Conservation (phyloP, 176 grass and related monocot species). For the Lolium multiflorum region DNA sequence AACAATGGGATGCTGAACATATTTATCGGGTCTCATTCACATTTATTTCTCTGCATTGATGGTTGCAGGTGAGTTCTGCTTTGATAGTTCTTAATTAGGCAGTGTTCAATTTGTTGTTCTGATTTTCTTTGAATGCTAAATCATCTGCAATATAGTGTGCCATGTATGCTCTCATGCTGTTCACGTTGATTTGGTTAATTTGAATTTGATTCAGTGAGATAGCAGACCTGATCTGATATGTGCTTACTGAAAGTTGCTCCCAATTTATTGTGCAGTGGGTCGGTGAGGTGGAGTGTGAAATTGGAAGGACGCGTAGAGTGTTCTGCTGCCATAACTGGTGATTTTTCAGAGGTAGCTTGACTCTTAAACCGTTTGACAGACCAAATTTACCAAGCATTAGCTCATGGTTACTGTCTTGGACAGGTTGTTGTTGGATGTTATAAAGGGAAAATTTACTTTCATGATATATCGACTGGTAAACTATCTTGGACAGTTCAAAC, state of each 20-base stretch:
- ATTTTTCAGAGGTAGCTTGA: constrained; percentile 76
- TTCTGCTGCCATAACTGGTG: constrained; percentile 73
- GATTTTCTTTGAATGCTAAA: constrained; percentile 19
- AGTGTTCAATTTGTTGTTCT: constrained; percentile 25
- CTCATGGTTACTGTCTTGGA: constrained; percentile 42
- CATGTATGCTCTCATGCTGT: neutral
- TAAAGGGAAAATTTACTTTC: constrained; percentile 92
- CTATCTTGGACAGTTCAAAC: constrained; percentile 78
- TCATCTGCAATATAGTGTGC: neutral
- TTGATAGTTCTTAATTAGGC: neutral
- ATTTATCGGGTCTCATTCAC: constrained; percentile 89
- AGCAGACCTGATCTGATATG: neutral
- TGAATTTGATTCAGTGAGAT: constrained; percentile 17
- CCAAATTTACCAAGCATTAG: constrained; percentile 29
- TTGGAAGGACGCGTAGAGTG: constrained; percentile 85
- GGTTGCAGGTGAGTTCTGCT: constrained; percentile 57
- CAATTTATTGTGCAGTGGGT: constrained; percentile 56
- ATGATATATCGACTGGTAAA: constrained; percentile 70
- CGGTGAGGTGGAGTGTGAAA: constrained; percentile 74
- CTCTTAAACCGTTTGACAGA: neutral
- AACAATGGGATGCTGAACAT: constrained; percentile 69
- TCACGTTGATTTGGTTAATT: neutral
- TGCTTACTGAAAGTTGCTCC: constrained; percentile 26
- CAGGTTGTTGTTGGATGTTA: constrained; percentile 96
- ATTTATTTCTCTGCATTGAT: constrained; percentile 83